Conservation (phyloP, 768 basidiomycete species). For the Tylopilus plumbeoviolaceoides region DNA sequence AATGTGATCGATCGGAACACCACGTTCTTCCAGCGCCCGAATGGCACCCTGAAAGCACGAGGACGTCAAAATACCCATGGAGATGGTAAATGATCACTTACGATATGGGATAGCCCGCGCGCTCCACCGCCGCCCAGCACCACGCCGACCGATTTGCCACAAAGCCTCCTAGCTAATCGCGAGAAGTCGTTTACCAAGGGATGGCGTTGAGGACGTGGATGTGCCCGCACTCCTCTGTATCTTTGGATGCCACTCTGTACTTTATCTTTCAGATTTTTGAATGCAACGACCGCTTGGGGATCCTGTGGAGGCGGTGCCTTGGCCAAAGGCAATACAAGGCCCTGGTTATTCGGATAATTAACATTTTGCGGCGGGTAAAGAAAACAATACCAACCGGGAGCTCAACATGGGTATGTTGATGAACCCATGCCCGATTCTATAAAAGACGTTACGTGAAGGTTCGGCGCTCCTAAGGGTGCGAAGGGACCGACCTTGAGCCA, state of each 20-base stretch:
- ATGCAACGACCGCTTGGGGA: conserved; percentile 80
- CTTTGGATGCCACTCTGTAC: conserved; percentile 88
- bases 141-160: conserved; percentile 89
- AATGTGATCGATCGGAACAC: conserved; percentile 92
- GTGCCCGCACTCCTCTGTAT: conserved; percentile 65
- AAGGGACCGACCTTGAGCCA: conserved; percentile 77
- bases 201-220: conserved; percentile 68
- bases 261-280: conserved; percentile 90
- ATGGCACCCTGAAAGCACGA: conserved; percentile 68
- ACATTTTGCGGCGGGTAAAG: neutral
- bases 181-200: conserved; percentile 89
- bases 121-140: conserved; percentile 98
- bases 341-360: conserved; percentile 40
- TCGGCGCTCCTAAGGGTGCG: neutral
- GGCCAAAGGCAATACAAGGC: conserved; percentile 60
- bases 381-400: conserved; percentile 53
- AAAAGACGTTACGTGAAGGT: neutral
- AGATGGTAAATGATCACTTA: conserved; percentile 30
- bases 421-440: conserved; percentile 92
- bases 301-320: conserved; percentile 68
- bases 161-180: conserved; percentile 83
- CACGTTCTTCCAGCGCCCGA: conserved; percentile 85
- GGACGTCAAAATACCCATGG: conserved; percentile 7
- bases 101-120: conserved; percentile 74
- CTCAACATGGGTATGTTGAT: conserved; percentile 95